Conservation (phyloP, 306 rosid genomes). For the Ammopiptanthus mongolicus region DNA sequence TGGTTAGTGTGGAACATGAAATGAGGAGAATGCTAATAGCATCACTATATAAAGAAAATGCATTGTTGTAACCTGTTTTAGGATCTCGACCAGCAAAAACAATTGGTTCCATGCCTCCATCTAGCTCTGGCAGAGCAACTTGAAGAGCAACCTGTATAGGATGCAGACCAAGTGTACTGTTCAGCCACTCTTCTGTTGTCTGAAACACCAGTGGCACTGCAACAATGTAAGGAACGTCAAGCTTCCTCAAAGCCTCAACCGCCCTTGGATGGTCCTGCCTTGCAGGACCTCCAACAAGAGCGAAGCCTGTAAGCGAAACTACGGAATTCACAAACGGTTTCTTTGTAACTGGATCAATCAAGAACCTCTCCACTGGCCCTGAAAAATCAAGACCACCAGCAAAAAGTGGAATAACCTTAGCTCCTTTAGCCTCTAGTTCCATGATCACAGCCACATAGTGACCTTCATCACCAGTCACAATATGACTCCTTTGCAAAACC, state of each 20-base stretch:
- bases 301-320: conserved; percentile 87
- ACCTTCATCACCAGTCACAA: conserved; percentile 95
- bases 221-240: conserved; percentile 91
- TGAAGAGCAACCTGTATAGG: conserved; percentile 99
- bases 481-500: conserved; percentile 92
- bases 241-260: conserved; percentile 75
- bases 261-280: conserved; percentile 99
- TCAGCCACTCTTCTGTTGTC: conserved; percentile 97
- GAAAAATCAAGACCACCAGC: conserved; percentile 96
- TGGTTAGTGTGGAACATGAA: too few species aligned
- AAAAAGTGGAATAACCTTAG: conserved; percentile 88
- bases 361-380: conserved; percentile 86
- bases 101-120: conserved; percentile 99
- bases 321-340: conserved; percentile 74
- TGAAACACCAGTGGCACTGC: conserved; percentile 97
- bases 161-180: conserved; percentile 91
- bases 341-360: conserved; percentile 79
- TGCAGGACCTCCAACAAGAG: conserved; percentile 98
- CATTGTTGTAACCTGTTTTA: conserved; percentile 54
- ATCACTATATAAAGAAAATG: too few species aligned
- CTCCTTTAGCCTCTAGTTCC: conserved; percentile 96
- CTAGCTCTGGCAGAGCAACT: conserved; percentile 97
- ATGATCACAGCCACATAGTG: conserved; percentile 97
- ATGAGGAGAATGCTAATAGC: too few species aligned
- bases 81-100: conserved; percentile 97